These are phyloP conservation scores for Athelia sp. DNA, from an alignment of 1,284 basidiomycete species.

Conservation along the genomic window DNA sequence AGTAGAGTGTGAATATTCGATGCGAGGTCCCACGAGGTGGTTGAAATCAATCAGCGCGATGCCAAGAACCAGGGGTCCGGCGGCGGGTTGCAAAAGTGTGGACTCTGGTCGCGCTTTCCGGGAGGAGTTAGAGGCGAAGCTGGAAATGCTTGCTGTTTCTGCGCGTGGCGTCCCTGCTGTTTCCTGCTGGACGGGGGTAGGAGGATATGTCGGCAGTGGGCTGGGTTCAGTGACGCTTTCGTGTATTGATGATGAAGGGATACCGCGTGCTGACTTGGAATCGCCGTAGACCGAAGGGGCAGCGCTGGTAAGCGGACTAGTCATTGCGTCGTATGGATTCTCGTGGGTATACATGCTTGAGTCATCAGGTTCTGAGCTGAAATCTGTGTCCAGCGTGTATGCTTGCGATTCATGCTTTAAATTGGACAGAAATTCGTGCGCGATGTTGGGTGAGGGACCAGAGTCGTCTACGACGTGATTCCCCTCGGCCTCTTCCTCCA, in stretches of 20 bases:
- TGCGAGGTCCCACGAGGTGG: conserved; percentile 85
- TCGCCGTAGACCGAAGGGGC: conserved; percentile 37
- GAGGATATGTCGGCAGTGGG: conserved; percentile 49
- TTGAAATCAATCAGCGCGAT: conserved; percentile 90
- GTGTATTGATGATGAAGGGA: no score
- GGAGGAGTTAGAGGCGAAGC: conserved; percentile 60
- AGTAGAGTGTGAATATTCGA: conserved; percentile 56
- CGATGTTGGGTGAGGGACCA: conserved; percentile 7
- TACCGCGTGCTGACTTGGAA: conserved; percentile 29
- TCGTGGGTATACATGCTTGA: conserved; percentile 40
- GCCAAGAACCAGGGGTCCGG: conserved; percentile 67
- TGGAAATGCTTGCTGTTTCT: conserved; percentile 32
- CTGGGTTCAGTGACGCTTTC: conserved; percentile 13
- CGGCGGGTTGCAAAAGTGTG: conserved; percentile 45
- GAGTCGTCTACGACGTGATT: background rate
- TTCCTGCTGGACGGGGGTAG: conserved; percentile 20
- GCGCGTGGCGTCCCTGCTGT: conserved; percentile 30
- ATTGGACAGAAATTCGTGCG: conserved; percentile 32
- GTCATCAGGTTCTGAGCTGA: conserved; percentile 48
- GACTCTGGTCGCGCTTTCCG: conserved; percentile 76
- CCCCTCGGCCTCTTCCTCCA: background rate
- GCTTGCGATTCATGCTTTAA: conserved; percentile 38
- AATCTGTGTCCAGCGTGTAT: conserved; percentile 47
- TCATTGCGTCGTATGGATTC: conserved; percentile 27
- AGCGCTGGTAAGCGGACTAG: conserved; percentile 44